Conservation (phyloP, 331 rosid genomes). For the Pyracantha coccinea region DNA sequence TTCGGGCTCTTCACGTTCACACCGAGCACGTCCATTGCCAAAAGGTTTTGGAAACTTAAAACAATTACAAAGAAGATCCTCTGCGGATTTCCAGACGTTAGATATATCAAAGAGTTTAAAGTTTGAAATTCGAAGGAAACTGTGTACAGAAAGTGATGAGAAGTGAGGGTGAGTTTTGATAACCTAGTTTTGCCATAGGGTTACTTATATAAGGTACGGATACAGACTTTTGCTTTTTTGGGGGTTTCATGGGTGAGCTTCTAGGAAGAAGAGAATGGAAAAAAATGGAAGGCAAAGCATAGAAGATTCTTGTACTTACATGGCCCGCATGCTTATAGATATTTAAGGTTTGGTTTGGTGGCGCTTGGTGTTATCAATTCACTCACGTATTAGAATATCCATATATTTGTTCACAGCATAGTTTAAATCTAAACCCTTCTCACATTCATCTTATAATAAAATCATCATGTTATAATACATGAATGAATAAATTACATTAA, state of each 20-base stretch:
- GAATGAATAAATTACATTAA: too few species aligned
- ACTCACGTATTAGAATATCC: background rate
- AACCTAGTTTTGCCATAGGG: background rate
- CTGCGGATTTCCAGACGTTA: too few species aligned
- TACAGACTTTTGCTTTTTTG: background rate
- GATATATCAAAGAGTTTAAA: too few species aligned
- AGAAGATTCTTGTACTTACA: slow-evolving; percentile 17
- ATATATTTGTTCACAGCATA: background rate
- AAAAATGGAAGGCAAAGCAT: background rate
- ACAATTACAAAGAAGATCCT: too few species aligned
- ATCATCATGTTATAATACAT: too few species aligned
- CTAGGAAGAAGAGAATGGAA: slow-evolving; percentile 28
- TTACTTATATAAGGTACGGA: background rate
- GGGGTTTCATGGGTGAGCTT: slow-evolving; percentile 10
- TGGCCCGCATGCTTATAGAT: slow-evolving; percentile 26
- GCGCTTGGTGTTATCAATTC: too few species aligned
- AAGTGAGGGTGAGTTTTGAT: background rate
- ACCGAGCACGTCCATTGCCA: slow-evolving; percentile 19
- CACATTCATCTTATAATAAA: background rate
- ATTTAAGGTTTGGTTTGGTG: background rate
- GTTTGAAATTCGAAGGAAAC: background rate
- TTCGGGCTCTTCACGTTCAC: slow-evolving; percentile 33
- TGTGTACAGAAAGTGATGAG: background rate
- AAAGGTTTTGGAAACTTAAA: too few species aligned
- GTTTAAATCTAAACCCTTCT: background rate